Evolutionary conservation across 306 rosid species (phyloP), one percentile per base, ranked within the genome.

Genomic region (Cicer yamashitae): DNA sequence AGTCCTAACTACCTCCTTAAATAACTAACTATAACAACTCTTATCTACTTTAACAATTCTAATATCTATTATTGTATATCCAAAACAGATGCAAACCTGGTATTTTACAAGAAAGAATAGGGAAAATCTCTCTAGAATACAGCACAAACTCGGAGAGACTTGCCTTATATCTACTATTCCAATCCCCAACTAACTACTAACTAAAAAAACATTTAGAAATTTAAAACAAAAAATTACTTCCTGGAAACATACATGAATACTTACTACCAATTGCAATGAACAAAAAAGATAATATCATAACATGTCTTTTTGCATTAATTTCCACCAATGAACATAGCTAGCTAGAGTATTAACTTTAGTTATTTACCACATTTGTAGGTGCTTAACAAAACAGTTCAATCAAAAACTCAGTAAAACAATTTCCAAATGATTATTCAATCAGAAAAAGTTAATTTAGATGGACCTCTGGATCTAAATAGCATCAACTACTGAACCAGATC

Each of bases 401-500:
- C 15, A 13, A 71, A 51, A 69, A 71, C 0, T 41, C 40, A 48
- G 68, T 65, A 48, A 53, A 65, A 46, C 7, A 48, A 38, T 7
- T 51, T 79, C 40, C 22, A 18, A 37, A 69, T 17, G 56, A 73
- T 40, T 10, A 45, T 71, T 58, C 12, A 25, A 1, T 40, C 47
- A 15, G 54, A 43, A 66, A 58, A 10, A 37, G 12, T 34, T 52
- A 52, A 61, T 73, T 45, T 62, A 38, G 70, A 52, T 2, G 44
- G 54, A 69, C 50, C 52, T 57, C 52, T 61, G 25, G 34, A 45
- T 41, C 82, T 56, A 76, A 14, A 77, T 22, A 67, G 65, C 46
- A 80, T 60, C n/a, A 66, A 75, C 22, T 47, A 43, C 11, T 61
- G 73, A 63, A 63, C 58, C 58, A 73, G 48, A 22, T 18, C 58